Evolutionary conservation across 2,329 filamentous ascomycete species (phyloP), one percentile per base, ranked within the genome.

Genomic region (Trichothecium roseum): DNA sequence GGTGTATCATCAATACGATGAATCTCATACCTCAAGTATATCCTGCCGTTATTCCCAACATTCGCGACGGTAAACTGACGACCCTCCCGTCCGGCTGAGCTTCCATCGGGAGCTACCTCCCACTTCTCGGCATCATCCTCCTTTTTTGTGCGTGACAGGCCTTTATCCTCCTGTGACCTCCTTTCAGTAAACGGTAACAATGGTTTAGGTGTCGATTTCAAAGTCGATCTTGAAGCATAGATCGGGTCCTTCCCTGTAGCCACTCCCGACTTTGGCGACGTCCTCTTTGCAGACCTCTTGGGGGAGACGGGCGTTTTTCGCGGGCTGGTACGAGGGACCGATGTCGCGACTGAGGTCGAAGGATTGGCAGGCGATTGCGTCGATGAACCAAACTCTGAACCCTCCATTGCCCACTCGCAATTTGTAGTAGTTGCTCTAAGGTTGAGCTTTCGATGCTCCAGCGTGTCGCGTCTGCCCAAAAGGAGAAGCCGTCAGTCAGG

Each of bases 1-100:
- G 20, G 10, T 24, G 20, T 24, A 10, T 24, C 20, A 10, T 10
- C 20, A 10, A n/a, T n/a, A 24, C 20, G 20, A 6, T 24, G 20
- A 10, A 24, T 10, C 6, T 40, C 72, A 52, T 75, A 88, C 81
- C 81, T 83, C 45, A 89, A 55, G 57, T 86, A 89, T 56, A 89
- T 84, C 53, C 79, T 78, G 28, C 84, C 84, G 58, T 87, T 86
- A 53, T 86, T 84, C 17, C 83, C 83, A 40, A 89, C 83, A 55
- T 87, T 88, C 34, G 80, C 77, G 37, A 89, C 84, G 3, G 81
- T 78, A 53, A 89, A 88, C 49, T 84, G 78, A 37, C 80, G 72
- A 33, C 77, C 79, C 52, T 79, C 75, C 40, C 78, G 69, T 24
- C 73, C 70, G 37, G 66, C 72, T 32, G 76, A 73, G 38, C 67